A percentile compares a stretch with the other conserved stretches of the same genome.
Conservation (phyloP, 2,329 filamentous ascomycete species). For the Endoconidiophora polonica region DNA sequence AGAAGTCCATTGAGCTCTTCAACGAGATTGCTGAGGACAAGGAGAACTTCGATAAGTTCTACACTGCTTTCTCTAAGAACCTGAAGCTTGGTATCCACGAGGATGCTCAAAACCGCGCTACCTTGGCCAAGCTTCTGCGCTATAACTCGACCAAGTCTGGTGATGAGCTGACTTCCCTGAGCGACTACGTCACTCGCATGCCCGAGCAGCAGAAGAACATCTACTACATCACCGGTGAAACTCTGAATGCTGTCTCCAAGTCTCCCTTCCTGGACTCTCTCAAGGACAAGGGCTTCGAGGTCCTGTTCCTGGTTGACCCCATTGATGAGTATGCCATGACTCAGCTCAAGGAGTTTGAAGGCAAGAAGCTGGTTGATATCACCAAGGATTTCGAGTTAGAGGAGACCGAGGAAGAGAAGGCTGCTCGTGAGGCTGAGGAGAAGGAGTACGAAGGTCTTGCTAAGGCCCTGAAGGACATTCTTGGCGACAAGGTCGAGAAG, state of each 20-base stretch:
- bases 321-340: constrained; percentile 99
- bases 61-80: constrained; percentile 99
- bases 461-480: constrained; percentile 97
- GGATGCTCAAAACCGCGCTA: constrained; percentile 88
- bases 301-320: constrained; percentile 97
- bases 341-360: constrained; percentile 98
- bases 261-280: constrained; percentile 98
- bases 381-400: constrained; percentile 99
- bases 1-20: constrained; percentile 99
- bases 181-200: constrained; percentile 98
- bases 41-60: constrained; percentile 99
- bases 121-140: constrained; percentile 93
- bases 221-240: constrained; percentile 99
- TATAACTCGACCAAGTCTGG: constrained; percentile 99
- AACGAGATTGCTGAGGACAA: constrained; percentile 97
- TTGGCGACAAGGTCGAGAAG: constrained; percentile 99
- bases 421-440: constrained; percentile 82
- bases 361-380: constrained; percentile 99
- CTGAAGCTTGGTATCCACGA: constrained; percentile 99
- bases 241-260: constrained; percentile 92
- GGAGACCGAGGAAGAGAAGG: constrained; percentile 99
- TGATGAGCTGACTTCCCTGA: constrained; percentile 83
- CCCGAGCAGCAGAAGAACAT: constrained; percentile 99
- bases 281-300: constrained; percentile 98
- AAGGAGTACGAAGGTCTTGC: constrained; percentile 92